Evolutionary conservation across 495 filamentous ascomycete species (phyloP).

Genomic region (Podospora didyma): DNA sequence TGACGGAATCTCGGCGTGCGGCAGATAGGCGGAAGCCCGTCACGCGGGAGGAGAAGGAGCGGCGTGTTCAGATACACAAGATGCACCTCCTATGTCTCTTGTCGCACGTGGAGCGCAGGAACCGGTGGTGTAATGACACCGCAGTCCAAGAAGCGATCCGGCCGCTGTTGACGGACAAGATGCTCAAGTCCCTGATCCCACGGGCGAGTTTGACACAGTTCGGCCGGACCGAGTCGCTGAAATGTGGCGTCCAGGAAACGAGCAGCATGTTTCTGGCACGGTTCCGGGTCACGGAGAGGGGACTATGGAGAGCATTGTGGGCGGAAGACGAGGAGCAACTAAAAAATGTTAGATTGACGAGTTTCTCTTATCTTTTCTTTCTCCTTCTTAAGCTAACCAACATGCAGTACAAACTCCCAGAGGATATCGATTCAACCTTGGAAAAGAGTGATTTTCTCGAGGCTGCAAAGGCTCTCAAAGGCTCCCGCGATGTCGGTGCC

Average conservation of each 20-base stretch:
- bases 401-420: constrained; percentile 46
- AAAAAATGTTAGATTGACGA: constrained; percentile 46
- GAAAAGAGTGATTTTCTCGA: constrained; percentile 66
- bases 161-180: constrained; percentile 56
- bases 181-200: constrained; percentile 59
- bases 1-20: constrained; percentile 22
- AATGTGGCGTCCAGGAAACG: constrained; percentile 69
- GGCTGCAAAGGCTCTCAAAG: constrained; percentile 60
- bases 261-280: constrained; percentile 60
- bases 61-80: constrained; percentile 78
- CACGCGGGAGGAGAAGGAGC: constrained; percentile 63
- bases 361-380: constrained; percentile 3
- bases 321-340: constrained; percentile 57
- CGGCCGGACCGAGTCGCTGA: constrained; percentile 64
- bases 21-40: constrained; percentile 56
- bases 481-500: constrained; percentile 84
- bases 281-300: constrained; percentile 67
- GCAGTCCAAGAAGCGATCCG: constrained; percentile 58
- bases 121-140: constrained; percentile 83
- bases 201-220: constrained; percentile 63
- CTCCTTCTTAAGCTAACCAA: constrained; percentile 17
- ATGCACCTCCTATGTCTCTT: constrained; percentile 79
- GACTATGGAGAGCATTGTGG: constrained; percentile 69
- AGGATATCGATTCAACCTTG: constrained; percentile 48
- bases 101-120: constrained; percentile 67